Evolutionary conservation across 352 stramenopile species (phyloP).

Genomic region (Globisporangium lucens): DNA sequence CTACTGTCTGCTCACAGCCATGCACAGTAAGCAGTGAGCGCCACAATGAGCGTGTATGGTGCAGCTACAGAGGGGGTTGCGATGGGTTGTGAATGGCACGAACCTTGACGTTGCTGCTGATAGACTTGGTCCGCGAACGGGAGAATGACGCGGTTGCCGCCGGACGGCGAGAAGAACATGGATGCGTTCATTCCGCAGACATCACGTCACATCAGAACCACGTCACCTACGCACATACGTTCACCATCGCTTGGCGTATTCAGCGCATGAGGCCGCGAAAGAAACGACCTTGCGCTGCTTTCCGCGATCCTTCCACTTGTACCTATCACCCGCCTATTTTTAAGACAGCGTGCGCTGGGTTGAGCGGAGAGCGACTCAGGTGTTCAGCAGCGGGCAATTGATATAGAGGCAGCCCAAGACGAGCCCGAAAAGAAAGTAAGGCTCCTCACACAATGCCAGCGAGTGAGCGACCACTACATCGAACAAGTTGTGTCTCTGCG

Average conservation of each 20-base stretch:
- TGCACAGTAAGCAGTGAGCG: not conserved
- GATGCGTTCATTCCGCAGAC: constrained; percentile 4
- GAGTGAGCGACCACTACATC: too few relatives aligned
- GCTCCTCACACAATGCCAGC: too few relatives aligned
- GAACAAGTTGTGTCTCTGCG: too few relatives aligned
- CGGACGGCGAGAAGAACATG: constrained; percentile 8
- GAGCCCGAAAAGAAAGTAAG: too few relatives aligned
- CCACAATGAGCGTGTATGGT: not conserved
- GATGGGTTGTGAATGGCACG: not conserved
- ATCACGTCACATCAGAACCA: not conserved
- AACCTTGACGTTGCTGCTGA: constrained; percentile 3
- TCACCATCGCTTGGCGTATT: not conserved
- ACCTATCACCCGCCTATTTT: too few relatives aligned
- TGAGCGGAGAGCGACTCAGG: too few relatives aligned
- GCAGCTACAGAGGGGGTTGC: too few relatives aligned
- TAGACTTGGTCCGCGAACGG: not conserved
- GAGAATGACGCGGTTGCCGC: constrained; percentile 2
- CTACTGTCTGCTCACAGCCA: not conserved
- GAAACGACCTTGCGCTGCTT: not conserved
- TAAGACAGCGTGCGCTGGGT: too few relatives aligned
- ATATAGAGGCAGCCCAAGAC: too few relatives aligned
- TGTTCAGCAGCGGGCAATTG: too few relatives aligned
- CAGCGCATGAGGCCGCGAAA: too few relatives aligned
- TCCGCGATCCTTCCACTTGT: not conserved
- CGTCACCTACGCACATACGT: too few relatives aligned